Base-by-base conservation (phyloP, 305 asterid genomes). In the Caryopteris hybrid region DNA sequence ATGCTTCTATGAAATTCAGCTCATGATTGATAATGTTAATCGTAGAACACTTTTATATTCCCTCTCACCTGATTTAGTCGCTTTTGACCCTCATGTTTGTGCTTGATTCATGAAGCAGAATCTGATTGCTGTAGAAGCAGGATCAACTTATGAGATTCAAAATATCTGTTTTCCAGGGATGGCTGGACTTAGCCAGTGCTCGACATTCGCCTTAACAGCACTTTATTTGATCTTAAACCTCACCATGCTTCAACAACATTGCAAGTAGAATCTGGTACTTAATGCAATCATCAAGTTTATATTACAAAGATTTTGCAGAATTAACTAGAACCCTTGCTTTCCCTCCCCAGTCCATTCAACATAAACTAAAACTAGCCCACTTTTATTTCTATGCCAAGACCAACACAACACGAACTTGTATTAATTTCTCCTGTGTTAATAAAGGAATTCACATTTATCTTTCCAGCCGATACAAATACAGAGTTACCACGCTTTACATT, bases 161-260 rank as follows among this genome's bases (percentile, higher is more conserved):
- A 71, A 39, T 12, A 58, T 54, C 4, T 66, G 61, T 70, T 42
- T 72, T 50, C 8, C 76, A 91, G 95, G 96, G 96, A 64, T 89
- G 95, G 93, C 76, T 91, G 64, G 96, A 91, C 46, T 76, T 89
- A 69, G 93, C 96, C 3, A 83, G 96, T 72, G 95, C 96, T 56
- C 79, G 96, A 61, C 88, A 80, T 69, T 89, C 94, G 96, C 50
- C 79, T 91, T 76, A 85, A 77, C 69, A 77, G 89, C 67, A 64
- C 88, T 64, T 69, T 84, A 72, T 85, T 85, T 63, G 83, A 89
- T 76, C 94, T 80, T 81, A 89, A 91, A 68, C 58, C 83, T 46
- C 98, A 89, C 79, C 72, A 74, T 55, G 94, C 98, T 69, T 77
- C 96, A 39, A 89, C 96, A 43, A 77, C 85, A 38, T 53, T 91